Base-by-base conservation (phyloP, 164 flowering plant genomes). In the Annona cherimola region DNA sequence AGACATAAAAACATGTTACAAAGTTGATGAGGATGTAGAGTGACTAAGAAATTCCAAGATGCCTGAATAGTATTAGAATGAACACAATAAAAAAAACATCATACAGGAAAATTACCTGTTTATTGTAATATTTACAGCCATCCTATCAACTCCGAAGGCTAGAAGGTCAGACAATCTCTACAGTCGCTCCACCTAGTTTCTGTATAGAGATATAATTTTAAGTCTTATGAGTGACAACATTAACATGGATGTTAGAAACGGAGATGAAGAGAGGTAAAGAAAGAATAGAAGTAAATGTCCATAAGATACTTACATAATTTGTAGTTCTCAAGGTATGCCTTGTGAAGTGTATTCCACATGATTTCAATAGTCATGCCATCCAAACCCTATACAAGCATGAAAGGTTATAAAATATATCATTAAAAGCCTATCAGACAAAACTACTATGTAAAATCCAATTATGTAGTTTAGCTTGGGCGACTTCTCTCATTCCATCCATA, bases 351-450 rank as follows among this genome's bases (percentile, higher is more conserved):
- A 78, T 96, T 96, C 83, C 98, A 86, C 99, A 96, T 96, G 63
- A 96, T 96, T 74, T 96, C 99, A 75, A 96, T 96, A 78, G 93
- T 93, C 99, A 96, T 96, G 76, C 93, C 99, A 85, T 96, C 99
- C 89, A 96, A 83, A 77, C 93, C 99, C 99, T 95, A 78, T 54
- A 74, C 43, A 77, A 62, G 35, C 35, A 26, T 26, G 35, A 26
- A 26, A 26, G 35, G 35, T 26, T 26, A 26, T 26, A 26, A 26
- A 26, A 26, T 26, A 26, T 26, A 26, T 26, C 35, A 26, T 26
- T 26, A 26, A 26, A 26, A 26, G 35, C 35, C 35, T 26, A 26
- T 26, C 35, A 26, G 35, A 26, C 35, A 26, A 26, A 26, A 26
- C 35, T 26, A 26, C 35, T 26, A 26, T 26, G 35, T 26, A 26